Conservation (phyloP, 331 rosid genomes). For the Erythrophleum ivorense region DNA sequence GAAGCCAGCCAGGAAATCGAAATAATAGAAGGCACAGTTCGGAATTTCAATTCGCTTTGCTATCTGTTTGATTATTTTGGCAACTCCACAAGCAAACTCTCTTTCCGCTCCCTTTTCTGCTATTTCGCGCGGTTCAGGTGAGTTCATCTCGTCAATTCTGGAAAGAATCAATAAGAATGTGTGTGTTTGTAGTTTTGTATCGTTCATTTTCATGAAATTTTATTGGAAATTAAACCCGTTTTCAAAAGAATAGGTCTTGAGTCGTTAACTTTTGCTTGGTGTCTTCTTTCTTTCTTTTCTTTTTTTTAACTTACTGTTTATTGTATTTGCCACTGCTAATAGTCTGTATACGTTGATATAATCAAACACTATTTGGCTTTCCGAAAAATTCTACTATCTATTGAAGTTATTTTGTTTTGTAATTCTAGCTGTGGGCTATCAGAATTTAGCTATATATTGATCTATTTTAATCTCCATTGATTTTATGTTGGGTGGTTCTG, state of each 20-base stretch:
- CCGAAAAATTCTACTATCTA: neutral
- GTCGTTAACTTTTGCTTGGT: neutral
- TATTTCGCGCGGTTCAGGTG: conserved; percentile 4
- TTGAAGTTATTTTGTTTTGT: neutral
- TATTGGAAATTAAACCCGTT: neutral
- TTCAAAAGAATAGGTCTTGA: neutral
- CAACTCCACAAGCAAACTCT: neutral
- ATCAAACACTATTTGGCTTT: neutral
- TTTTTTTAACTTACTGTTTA: neutral
- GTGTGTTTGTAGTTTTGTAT: neutral
- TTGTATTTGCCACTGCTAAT: neutral
- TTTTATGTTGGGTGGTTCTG: neutral
- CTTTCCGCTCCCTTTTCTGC: neutral
- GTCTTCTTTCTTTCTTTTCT: neutral
- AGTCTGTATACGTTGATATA: neutral
- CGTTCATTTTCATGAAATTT: neutral
- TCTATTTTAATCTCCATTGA: neutral
- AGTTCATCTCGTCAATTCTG: neutral
- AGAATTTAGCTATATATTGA: neutral
- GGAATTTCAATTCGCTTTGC: neutral
- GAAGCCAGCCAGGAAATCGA: neutral
- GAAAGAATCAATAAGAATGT: neutral
- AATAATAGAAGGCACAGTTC: neutral
- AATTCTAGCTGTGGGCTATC: neutral
- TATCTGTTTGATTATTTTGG: neutral